Conservation (phyloP, 495 filamentous ascomycete genomes). For the Lasiosphaeris hirsuta region DNA sequence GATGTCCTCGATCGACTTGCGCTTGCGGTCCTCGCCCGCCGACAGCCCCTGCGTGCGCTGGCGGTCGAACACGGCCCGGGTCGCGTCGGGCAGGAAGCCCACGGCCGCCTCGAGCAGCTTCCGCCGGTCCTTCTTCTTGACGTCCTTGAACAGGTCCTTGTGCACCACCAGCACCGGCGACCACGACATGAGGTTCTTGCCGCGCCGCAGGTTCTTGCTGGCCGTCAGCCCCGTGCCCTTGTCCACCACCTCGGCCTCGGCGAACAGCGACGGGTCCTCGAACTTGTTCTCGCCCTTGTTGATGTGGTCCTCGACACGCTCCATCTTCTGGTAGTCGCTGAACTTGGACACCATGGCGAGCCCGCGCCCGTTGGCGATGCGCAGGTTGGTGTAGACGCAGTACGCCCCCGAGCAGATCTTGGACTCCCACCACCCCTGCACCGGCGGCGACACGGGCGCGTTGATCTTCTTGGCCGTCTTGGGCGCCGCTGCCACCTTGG, state of each 20-base stretch:
- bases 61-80: slow-evolving; percentile 19
- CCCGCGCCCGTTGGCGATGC: slow-evolving; percentile 24
- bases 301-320: slow-evolving; percentile 23
- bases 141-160: slow-evolving; percentile 26
- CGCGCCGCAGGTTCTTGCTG: slow-evolving; percentile 22
- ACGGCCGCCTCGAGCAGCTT: slow-evolving; percentile 31
- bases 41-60: slow-evolving; percentile 16
- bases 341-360: slow-evolving; percentile 26
- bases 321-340: slow-evolving; percentile 26
- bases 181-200: slow-evolving; percentile 25
- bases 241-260: slow-evolving; percentile 19
- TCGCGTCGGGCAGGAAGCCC: slow-evolving; percentile 26
- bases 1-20: slow-evolving; percentile 25
- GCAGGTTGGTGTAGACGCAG: slow-evolving; percentile 35
- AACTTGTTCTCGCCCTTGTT: slow-evolving; percentile 23
- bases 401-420: slow-evolving; percentile 30
- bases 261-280: slow-evolving; percentile 8
- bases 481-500: background rate
- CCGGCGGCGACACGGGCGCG: slow-evolving; percentile 8
- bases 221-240: slow-evolving; percentile 30
- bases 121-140: slow-evolving; percentile 20
- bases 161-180: slow-evolving; percentile 34
- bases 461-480: background rate
- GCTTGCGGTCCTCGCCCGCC: background rate
- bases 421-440: slow-evolving; percentile 27